phyloP scores from a whole-genome alignment of 2,329 filamentous ascomycete species.

The Colletotrichum neosansevieriae region DNA sequence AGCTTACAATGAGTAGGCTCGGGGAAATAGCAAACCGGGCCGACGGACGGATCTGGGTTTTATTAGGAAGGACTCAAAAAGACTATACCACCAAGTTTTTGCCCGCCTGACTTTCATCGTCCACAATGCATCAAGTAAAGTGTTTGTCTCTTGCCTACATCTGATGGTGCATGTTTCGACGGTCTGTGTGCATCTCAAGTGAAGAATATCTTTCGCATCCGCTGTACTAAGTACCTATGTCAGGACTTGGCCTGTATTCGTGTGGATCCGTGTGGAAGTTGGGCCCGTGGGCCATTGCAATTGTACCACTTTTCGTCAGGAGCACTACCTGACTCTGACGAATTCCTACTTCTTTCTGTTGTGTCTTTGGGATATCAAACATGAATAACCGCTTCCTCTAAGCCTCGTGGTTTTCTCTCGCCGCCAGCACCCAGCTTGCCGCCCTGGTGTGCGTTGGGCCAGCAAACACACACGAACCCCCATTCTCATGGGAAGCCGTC shows the following conservation, averaged over 20 bases:
- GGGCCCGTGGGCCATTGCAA: conserved; percentile 8
- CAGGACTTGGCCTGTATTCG: no score
- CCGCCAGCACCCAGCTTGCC: conserved; percentile 20
- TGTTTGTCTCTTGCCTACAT: no score
- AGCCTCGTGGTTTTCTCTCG: conserved; percentile 6
- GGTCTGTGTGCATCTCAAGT: background rate
- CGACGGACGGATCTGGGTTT: conserved; percentile 37
- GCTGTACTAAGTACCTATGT: no score
- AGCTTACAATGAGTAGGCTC: conserved; percentile 34
- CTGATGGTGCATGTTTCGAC: no score
- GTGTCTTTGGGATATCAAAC: conserved; percentile 33
- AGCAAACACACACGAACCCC: conserved; percentile 39
- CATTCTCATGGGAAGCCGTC: conserved; percentile 34
- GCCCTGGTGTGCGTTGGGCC: conserved; percentile 38
- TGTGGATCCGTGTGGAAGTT: background rate
- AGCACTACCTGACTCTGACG: background rate
- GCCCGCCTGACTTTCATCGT: conserved; percentile 24
- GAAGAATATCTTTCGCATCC: no score
- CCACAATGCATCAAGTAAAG: no score
- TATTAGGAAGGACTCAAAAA: conserved; percentile 41
- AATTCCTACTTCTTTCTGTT: conserved; percentile 7
- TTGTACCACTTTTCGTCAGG: conserved; percentile 3
- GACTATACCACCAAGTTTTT: conserved; percentile 41
- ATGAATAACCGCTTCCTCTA: conserved; percentile 12
- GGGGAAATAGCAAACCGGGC: conserved; percentile 27